Conservation (phyloP, 2,329 filamentous ascomycete genomes). For the Verticillium zaregamsianum region DNA sequence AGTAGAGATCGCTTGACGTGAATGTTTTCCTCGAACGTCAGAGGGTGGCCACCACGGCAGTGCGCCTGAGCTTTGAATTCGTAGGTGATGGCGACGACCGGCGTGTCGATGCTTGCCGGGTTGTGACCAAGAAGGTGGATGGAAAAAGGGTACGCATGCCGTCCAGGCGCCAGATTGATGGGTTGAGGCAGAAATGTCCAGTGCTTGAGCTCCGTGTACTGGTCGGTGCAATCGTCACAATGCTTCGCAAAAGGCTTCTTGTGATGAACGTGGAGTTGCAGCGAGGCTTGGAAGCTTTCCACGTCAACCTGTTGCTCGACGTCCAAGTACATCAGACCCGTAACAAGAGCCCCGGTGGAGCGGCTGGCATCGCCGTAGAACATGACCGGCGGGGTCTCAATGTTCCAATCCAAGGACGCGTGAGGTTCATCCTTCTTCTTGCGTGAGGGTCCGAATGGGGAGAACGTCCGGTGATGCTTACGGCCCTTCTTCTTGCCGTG, state of each 20-base stretch:
- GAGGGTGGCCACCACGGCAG: slow-evolving; percentile 38
- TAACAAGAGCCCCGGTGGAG: neutral
- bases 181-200: slow-evolving; percentile 71
- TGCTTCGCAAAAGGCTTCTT: slow-evolving; percentile 79
- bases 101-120: slow-evolving; percentile 76
- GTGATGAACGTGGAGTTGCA: slow-evolving; percentile 67
- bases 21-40: slow-evolving; percentile 58
- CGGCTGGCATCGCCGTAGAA: neutral
- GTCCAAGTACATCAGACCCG: slow-evolving; percentile 20
- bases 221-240: slow-evolving; percentile 71
- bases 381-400: slow-evolving; percentile 1
- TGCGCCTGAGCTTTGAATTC: slow-evolving; percentile 66
- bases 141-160: slow-evolving; percentile 83
- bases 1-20: slow-evolving; percentile 74
- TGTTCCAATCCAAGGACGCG: neutral
- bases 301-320: slow-evolving; percentile 57
- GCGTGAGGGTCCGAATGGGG: neutral
- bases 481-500: neutral
- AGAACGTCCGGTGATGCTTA: neutral
- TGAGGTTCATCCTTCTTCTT: neutral
- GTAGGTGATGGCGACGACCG: slow-evolving; percentile 74
- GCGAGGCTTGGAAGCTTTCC: slow-evolving; percentile 66
- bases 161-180: slow-evolving; percentile 46
- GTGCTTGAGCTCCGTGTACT: slow-evolving; percentile 68
- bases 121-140: slow-evolving; percentile 79